phyloP scores from a whole-genome alignment of 2,329 filamentous ascomycete species.

The Tolypocladium tropicale region DNA sequence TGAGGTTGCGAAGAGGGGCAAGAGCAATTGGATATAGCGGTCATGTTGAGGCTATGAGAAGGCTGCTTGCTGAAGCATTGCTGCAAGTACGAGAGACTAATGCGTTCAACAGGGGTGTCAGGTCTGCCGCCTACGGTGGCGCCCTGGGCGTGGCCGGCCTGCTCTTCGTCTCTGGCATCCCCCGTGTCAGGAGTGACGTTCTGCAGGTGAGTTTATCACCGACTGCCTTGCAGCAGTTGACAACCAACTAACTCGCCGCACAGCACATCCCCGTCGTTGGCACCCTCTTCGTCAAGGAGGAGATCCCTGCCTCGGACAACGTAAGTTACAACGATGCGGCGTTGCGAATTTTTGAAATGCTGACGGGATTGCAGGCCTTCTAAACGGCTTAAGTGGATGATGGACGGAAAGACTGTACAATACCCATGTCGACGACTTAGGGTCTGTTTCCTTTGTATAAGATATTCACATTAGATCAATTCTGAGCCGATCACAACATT shows the following conservation, averaged over 20 bases:
- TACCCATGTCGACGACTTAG: conserved; percentile 9
- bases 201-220: conserved; percentile 38
- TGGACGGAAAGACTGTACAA: conserved; percentile 17
- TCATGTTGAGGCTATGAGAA: background rate
- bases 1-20: background rate
- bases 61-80: background rate
- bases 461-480: conserved; percentile 23
- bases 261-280: conserved; percentile 48
- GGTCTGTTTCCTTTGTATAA: conserved; percentile 24
- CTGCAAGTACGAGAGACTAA: background rate
- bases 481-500: background rate
- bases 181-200: conserved; percentile 48
- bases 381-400: conserved; percentile 21
- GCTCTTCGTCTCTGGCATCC: conserved; percentile 52
- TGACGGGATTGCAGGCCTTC: conserved; percentile 26
- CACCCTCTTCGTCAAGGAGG: conserved; percentile 39
- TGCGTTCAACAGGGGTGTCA: conserved; percentile 2
- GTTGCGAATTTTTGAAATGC: background rate
- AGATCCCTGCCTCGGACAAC: conserved; percentile 51
- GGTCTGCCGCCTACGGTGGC: conserved; percentile 42
- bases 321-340: conserved; percentile 29
- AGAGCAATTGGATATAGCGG: background rate
- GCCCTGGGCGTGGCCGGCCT: conserved; percentile 47
- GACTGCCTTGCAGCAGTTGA: background rate
- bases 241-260: background rate